These are phyloP conservation scores for Talaromyces sp. DNA, from an alignment of 2,329 filamentous ascomycete genomes.

Conservation along the genomic window DNA sequence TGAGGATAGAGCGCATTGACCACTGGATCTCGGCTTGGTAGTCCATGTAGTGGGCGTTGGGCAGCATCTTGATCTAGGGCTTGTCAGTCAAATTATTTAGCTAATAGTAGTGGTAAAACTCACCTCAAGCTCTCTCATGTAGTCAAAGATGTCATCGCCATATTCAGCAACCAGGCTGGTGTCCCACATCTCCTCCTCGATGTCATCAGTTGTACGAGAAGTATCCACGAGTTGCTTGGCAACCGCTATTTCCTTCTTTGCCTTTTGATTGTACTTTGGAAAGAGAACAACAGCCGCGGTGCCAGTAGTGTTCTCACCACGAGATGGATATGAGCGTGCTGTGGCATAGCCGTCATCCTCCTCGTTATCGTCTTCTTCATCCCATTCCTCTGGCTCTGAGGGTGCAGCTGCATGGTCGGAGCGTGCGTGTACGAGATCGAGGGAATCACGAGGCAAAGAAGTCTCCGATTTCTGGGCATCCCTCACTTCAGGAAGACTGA, in stretches of 20 bases:
- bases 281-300: slow-evolving; percentile 61
- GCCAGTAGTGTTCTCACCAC: slow-evolving; percentile 65
- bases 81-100: slow-evolving; percentile 14
- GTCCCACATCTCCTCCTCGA: slow-evolving; percentile 86
- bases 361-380: slow-evolving; percentile 69
- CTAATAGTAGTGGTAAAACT: neutral
- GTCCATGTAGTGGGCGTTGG: slow-evolving; percentile 93
- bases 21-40: slow-evolving; percentile 95
- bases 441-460: slow-evolving; percentile 14
- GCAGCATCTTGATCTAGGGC: slow-evolving; percentile 66
- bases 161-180: slow-evolving; percentile 98
- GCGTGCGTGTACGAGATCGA: slow-evolving; percentile 12
- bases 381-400: slow-evolving; percentile 64
- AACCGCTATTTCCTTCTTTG: slow-evolving; percentile 65
- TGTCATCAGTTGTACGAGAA: slow-evolving; percentile 62
- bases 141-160: slow-evolving; percentile 87
- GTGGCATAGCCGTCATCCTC: slow-evolving; percentile 67
- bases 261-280: slow-evolving; percentile 64
- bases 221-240: slow-evolving; percentile 62
- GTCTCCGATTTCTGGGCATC: slow-evolving; percentile 7
- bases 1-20: slow-evolving; percentile 95
- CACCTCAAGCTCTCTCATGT: slow-evolving; percentile 87
- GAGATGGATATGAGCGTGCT: slow-evolving; percentile 70
- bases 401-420: slow-evolving; percentile 22
- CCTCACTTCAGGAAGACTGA: slow-evolving; percentile 8